Percentiles rank a stretch among this genome's conserved stretches.
phyloP scores from a whole-genome alignment of 2,329 filamentous ascomycete genomes.

The Graphilbum fragrans region DNA sequence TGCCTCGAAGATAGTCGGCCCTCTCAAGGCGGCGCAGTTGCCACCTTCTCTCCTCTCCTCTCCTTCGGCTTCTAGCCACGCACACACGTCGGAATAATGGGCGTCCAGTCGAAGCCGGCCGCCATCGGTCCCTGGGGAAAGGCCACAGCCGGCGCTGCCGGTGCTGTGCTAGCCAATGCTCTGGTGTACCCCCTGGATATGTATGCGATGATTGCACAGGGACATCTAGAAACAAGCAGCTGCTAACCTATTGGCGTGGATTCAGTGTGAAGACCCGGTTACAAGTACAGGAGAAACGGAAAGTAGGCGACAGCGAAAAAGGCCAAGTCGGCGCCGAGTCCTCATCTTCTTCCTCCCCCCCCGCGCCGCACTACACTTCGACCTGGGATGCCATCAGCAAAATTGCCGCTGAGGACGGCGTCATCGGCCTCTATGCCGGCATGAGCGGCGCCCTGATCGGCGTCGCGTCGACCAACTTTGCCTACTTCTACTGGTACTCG shows the following conservation, averaged over 20 bases:
- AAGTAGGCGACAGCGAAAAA: conserved; percentile 24
- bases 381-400: conserved; percentile 81
- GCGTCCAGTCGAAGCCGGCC: conserved; percentile 48
- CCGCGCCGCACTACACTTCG: conserved; percentile 66
- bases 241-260: background rate
- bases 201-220: conserved; percentile 39
- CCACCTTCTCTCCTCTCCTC: background rate
- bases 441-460: conserved; percentile 79
- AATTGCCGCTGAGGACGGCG: conserved; percentile 69
- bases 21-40: too few relatives aligned
- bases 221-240: background rate
- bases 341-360: conserved; percentile 30
- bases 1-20: too few relatives aligned
- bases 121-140: conserved; percentile 82
- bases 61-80: background rate
- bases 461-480: conserved; percentile 95
- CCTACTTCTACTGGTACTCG: conserved; percentile 99
- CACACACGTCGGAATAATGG: conserved; percentile 30
- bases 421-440: conserved; percentile 75
- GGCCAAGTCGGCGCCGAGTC: conserved; percentile 22
- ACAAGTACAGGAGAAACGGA: conserved; percentile 78
- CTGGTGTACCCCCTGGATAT: conserved; percentile 95
- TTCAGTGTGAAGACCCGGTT: conserved; percentile 85
- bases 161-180: conserved; percentile 88
- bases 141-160: conserved; percentile 83